Conservation (phyloP, 2,329 filamentous ascomycete genomes). For the Diaporthe sp. region DNA sequence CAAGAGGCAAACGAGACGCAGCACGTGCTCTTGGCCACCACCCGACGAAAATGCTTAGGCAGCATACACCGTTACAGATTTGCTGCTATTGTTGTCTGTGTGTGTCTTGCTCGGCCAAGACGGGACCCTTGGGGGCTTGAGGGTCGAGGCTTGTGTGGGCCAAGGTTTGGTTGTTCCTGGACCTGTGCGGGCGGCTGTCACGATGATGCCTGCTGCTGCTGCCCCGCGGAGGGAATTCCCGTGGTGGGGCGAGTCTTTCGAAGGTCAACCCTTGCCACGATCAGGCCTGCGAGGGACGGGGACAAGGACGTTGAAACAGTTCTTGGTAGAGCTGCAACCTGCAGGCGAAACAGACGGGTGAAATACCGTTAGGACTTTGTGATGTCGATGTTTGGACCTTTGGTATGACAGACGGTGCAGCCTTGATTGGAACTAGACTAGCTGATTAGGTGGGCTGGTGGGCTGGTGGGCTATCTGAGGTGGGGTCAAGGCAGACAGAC, state of each 20-base stretch:
- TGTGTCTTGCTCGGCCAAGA: background rate
- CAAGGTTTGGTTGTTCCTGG: background rate
- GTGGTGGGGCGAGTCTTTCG: background rate
- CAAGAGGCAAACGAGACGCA: background rate
- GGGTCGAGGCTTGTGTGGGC: background rate
- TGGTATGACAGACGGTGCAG: background rate
- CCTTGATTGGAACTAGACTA: background rate
- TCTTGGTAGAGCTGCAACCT: background rate
- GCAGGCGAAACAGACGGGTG: background rate
- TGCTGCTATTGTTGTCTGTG: background rate
- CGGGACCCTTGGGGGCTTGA: background rate
- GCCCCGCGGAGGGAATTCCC: background rate
- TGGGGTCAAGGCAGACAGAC: constrained; percentile 14
- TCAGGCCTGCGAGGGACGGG: background rate
- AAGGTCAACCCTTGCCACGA: background rate
- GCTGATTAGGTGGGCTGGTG: background rate
- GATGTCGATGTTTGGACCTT: background rate
- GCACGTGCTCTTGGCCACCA: constrained; percentile 14
- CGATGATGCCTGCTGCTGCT: constrained; percentile 14
- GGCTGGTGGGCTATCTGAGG: background rate
- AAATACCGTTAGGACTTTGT: too few relatives aligned
- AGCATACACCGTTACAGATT: background rate
- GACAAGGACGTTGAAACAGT: constrained; percentile 4
- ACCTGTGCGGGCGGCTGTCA: background rate
- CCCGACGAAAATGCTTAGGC: background rate